Conservation (phyloP, 495 filamentous ascomycete species). For the Neurospora tetrasperma region DNA sequence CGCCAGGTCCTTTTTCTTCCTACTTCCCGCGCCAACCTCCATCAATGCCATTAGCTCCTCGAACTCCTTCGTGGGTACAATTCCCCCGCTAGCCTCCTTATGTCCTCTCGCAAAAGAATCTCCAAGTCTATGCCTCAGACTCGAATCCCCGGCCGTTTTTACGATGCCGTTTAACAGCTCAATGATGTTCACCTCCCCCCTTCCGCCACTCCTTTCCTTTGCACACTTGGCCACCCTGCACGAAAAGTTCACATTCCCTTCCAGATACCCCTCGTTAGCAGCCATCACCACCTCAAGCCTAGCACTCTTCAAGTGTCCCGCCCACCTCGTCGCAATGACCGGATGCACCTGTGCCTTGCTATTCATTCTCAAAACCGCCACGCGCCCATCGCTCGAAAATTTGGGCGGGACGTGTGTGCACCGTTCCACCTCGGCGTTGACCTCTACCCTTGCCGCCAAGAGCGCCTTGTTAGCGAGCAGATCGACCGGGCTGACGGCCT, state of each 20-base stretch:
- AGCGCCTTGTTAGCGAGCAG: slow-evolving; percentile 36
- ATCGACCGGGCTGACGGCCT: slow-evolving; percentile 27
- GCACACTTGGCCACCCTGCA: slow-evolving; percentile 44
- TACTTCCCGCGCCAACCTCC: slow-evolving; percentile 40
- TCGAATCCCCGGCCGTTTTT: slow-evolving; percentile 24
- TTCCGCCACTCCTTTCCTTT: slow-evolving; percentile 13
- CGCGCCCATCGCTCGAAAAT: slow-evolving; percentile 44
- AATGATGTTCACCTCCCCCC: slow-evolving; percentile 47
- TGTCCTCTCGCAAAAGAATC: slow-evolving; percentile 48
- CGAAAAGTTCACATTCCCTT: slow-evolving; percentile 47
- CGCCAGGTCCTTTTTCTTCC: slow-evolving; percentile 4
- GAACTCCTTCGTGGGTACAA: slow-evolving; percentile 42
- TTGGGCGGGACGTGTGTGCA: slow-evolving; percentile 45
- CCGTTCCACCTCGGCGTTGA: slow-evolving; percentile 43
- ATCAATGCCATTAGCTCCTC: slow-evolving; percentile 46
- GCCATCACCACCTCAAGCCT: slow-evolving; percentile 45
- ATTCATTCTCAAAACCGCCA: slow-evolving; percentile 46
- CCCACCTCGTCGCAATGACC: slow-evolving; percentile 50
- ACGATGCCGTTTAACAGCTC: slow-evolving; percentile 37
- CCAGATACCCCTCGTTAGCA: slow-evolving; percentile 49
- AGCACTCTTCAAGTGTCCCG: slow-evolving; percentile 38
- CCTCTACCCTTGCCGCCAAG: slow-evolving; percentile 37
- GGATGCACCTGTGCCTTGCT: slow-evolving; percentile 47
- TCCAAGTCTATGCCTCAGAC: slow-evolving; percentile 38
- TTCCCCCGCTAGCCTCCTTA: slow-evolving; percentile 48